phyloP scores from a whole-genome alignment of 345 rosid genomes.

The Dipteronia sinensis region DNA sequence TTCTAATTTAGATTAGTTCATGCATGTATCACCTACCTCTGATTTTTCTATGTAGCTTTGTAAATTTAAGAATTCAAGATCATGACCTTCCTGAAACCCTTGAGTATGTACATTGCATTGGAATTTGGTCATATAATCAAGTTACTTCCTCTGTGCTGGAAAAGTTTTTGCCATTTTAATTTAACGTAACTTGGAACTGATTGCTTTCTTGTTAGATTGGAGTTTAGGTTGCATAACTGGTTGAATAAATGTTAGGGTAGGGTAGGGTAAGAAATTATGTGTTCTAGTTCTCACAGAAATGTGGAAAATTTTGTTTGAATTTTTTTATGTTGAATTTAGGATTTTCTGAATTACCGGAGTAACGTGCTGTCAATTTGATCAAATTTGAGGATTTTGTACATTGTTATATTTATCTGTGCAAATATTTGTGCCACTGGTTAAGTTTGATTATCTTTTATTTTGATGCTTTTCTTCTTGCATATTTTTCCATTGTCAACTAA shows the following conservation, averaged over 20 bases:
- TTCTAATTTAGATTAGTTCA: not conserved
- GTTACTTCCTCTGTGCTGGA: not conserved
- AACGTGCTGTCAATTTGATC: not conserved
- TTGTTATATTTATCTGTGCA: no score
- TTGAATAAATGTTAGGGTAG: not conserved
- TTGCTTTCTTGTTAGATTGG: not conserved
- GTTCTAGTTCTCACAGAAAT: constrained; percentile 1
- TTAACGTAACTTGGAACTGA: not conserved
- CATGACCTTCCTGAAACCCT: not conserved
- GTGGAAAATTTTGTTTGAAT: not conserved
- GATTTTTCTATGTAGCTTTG: not conserved
- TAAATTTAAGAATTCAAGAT: not conserved
- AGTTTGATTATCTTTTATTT: not conserved
- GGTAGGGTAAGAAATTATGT: not conserved
- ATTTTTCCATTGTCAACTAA: not conserved
- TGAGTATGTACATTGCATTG: not conserved
- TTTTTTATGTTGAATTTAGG: not conserved
- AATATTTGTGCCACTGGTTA: not conserved
- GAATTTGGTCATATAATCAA: not conserved
- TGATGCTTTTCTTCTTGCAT: not conserved
- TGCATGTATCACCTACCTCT: not conserved
- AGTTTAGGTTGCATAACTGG: not conserved
- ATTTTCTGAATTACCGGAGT: not conserved
- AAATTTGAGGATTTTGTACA: not conserved
- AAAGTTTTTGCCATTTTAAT: not conserved